Base-by-base conservation (phyloP, 2,329 filamentous ascomycete species). In the Epichloe scottii region DNA sequence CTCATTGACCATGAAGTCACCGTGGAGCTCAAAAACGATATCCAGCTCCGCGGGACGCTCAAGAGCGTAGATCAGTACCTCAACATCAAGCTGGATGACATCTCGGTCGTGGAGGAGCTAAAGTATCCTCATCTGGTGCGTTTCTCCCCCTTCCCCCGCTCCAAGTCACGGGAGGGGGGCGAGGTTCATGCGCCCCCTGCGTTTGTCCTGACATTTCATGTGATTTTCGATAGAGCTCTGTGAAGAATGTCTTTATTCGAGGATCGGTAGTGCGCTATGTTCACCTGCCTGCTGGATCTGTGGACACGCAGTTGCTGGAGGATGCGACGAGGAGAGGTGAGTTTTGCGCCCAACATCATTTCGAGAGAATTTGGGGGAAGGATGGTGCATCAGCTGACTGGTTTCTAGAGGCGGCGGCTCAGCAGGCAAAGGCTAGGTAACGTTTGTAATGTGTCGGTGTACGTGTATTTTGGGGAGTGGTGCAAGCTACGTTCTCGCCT, bases 21-120 rank as follows among this genome's bases (percentile, higher is more conserved):
- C 45, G 89, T 98, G 66, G 93, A 98, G 75, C 87, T 98, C 68
- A 98, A 98, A 74, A 98, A 98, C 69, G 93, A 98, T 72, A 95
- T 98, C 61, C 89, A 90, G 66, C 94, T 98, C 68, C 87, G 88
- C 62, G 93, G 93, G 58, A 94, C 85, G 37, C 78, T 98, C 59
- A 98, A 97, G 76, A 94, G 87, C 64, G 91, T 98, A 59, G 93
- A 98, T 68, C 93, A 97, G 74, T 98, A 95, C 71, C 81, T 98
- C 64, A 98, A 98, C 73, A 96, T 98, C 73, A 97, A 97, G 76
- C 81, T 98, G 48, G 93, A 98, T 64, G 89, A 96, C 64, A 94
- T 97, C 55, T 79, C 84, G 56, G 91, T 97, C 34, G 79, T 95
- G 26, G 90, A 98, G 59, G 89, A 97, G 71, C 73, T 93, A 64